Percentiles rank a stretch among this genome's conserved stretches.
Evolutionary conservation across 768 basidiomycete species (phyloP).

Genomic region (Podaxis pistillaris): DNA sequence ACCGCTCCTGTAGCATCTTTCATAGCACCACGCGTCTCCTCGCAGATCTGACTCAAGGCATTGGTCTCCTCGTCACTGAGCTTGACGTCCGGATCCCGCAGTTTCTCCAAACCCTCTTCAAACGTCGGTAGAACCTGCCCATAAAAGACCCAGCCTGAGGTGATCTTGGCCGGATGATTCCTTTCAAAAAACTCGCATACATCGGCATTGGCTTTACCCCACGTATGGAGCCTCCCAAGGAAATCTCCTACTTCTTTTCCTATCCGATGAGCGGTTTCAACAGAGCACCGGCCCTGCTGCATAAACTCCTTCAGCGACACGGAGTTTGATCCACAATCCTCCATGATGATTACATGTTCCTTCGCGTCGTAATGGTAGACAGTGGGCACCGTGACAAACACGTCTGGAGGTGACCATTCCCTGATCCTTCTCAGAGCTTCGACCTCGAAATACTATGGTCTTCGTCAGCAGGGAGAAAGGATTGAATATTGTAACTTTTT

Average conservation of each 20-base stretch:
- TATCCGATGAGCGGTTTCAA: conserved; percentile 37
- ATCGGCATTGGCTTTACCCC: conserved; percentile 35
- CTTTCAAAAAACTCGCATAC: conserved; percentile 33
- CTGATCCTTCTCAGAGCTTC: conserved; percentile 48
- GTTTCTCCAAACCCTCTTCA: conserved; percentile 30
- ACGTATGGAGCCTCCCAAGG: conserved; percentile 49
- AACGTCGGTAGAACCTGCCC: conserved; percentile 42
- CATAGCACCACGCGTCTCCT: conserved; percentile 26
- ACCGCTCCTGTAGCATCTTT: conserved; percentile 28
- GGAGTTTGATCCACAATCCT: conserved; percentile 48
- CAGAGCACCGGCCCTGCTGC: conserved; percentile 29
- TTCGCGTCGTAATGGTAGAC: conserved; percentile 50
- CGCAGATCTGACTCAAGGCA: conserved; percentile 21
- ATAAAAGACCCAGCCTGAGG: conserved; percentile 43
- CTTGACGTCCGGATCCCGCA: conserved; percentile 41
- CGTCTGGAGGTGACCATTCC: conserved; percentile 31
- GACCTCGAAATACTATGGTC: conserved; percentile 36
- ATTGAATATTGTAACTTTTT: conserved; percentile 9
- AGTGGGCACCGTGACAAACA: conserved; percentile 45
- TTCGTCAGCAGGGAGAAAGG: neutral
- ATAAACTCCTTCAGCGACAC: conserved; percentile 42
- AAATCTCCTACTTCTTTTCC: conserved; percentile 56
- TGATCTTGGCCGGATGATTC: conserved; percentile 37
- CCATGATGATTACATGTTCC: conserved; percentile 56
- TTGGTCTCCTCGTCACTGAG: conserved; percentile 35